These are phyloP conservation scores for Nakaseomyces bracarensis DNA, from an alignment of 1,139 yeast genomes.

Conservation along the genomic window DNA sequence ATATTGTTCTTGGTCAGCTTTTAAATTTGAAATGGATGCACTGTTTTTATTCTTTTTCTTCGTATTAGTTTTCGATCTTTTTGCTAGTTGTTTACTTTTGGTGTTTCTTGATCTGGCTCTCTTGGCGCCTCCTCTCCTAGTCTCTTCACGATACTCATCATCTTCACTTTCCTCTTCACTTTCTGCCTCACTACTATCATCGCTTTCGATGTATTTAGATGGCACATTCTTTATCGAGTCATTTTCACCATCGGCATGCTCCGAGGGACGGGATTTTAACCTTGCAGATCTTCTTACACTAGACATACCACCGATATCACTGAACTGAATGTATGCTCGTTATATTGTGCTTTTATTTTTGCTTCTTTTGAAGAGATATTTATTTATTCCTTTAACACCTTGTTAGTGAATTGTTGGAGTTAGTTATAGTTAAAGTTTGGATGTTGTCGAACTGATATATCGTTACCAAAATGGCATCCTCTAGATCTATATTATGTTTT, in stretches of 20 bases:
- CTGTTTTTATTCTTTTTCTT: background rate
- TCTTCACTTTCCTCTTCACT: slow-evolving; percentile 6
- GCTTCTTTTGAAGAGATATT: too few relatives aligned
- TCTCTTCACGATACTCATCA: slow-evolving; percentile 8
- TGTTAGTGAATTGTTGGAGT: too few relatives aligned
- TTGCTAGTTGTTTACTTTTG: background rate
- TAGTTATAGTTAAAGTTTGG: too few relatives aligned
- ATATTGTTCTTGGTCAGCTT: slow-evolving; percentile 25
- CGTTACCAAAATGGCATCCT: too few relatives aligned
- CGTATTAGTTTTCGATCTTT: background rate
- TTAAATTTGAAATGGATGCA: slow-evolving; percentile 10
- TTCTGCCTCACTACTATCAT: slow-evolving; percentile 6
- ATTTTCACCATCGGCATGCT: slow-evolving; percentile 2
- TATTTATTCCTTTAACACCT: too few relatives aligned
- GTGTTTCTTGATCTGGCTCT: slow-evolving; percentile 1
- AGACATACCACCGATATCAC: background rate
- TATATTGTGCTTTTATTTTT: background rate
- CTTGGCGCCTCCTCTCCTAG: background rate
- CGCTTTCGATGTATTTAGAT: slow-evolving; percentile 6
- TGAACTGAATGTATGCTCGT: background rate
- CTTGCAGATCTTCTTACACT: slow-evolving; percentile 8
- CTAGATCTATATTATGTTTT: too few relatives aligned
- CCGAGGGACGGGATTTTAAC: slow-evolving; percentile 4
- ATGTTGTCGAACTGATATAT: too few relatives aligned
- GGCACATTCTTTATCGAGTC: background rate